Base-by-base conservation (phyloP, 2,329 filamentous ascomycete species). In the Xenoacremonium recifei region DNA sequence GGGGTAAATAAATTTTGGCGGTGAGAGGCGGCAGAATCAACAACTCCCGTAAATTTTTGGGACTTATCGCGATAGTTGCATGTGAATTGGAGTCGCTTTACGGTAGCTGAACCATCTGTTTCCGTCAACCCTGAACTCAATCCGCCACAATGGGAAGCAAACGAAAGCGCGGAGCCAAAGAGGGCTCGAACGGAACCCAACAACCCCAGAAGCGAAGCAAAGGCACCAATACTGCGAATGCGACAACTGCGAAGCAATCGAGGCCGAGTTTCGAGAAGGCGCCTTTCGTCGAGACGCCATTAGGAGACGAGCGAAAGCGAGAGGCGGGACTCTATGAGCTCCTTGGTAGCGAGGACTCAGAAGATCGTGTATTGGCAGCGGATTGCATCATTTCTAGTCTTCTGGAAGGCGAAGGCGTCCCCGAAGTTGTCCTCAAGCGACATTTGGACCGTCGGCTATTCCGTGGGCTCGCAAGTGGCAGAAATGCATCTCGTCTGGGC, bases 401-500 rank as follows among this genome's bases (percentile, higher is more conserved):
- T 2, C 58, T 84, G 2, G 72, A 63, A 29, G 69, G 67, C 32
- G 65, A 77, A 16, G 67, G 68, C 21, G 75, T 75, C 4, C 49
- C 71, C 3, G 79, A 84, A 58, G 54, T 67, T 1, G 74, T 79
- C 3, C 67, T 85, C 12, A 63, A 73, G 51, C 69, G 79, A 44
- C 81, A 85, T 53, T 67, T 85, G 21, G 77, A 81, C 49, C 79
- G 79, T 59, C 77, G 86, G 19, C 73, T 99, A 27, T 89, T 96
- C 63, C 82, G 88, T 40, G 93, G 93, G 30, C 80, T 97, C 15
- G 90, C 91, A 47, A 96, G 90, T 62, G 85, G 89, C 40, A 84
- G 89, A 43, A 96, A 96, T 69, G 89, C 88, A 11, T 89, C 92
- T 15, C 79, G 93, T 19, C 71, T 93, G 37, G 93, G 93, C 4